Evolutionary conservation across 2,329 filamentous ascomycete species (phyloP), one percentile per base, ranked within the genome.

Genomic region (Microcyclospora tardicrescens): DNA sequence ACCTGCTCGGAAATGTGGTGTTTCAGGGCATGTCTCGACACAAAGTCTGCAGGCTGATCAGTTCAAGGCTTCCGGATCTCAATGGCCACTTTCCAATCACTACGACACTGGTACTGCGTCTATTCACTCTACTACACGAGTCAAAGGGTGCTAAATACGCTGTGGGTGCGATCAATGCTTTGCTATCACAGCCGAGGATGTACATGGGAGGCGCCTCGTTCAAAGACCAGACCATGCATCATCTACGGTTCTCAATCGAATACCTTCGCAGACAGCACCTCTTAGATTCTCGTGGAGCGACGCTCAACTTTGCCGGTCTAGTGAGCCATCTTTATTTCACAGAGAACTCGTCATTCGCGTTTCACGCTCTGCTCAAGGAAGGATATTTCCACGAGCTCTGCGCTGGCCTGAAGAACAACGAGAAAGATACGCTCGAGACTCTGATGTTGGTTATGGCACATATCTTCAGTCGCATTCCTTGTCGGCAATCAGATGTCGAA

Each of bases 81-180:
- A 78, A 75, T 36, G 82, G 83, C 0, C 82, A 87, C 50, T 89
- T 89, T 50, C 81, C 82, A 0, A 74, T 85, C 38, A 85, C 81
- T 0, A 83, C 79, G 0, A 81, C 78, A 1, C 58, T 89, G 5
- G 70, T 87, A 0, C 64, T 89, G 2, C 72, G 82, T 1, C 57
- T 86, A 0, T 76, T 83, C 47, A 73, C 72, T 0, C 62, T 89
- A 0, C 60, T 86, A 2, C 66, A 82, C 38, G 73, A 75, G 5
- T 84, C 81, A 0, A 70, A 76, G 0, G 68, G 75, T 27, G 75
- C 76, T 0, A 59, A 67, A 2, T 84, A 76, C 46, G 77, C 80
- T 0, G 65, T 70, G 2, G 67, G 69, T 11, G 72, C 75, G 1
- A 68, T 85, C 40, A 73, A 79, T 37, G 74, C 79, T 0, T 59